phyloP scores from a whole-genome alignment of 2,329 filamentous ascomycete genomes.

The Escovopsis weberi region DNA sequence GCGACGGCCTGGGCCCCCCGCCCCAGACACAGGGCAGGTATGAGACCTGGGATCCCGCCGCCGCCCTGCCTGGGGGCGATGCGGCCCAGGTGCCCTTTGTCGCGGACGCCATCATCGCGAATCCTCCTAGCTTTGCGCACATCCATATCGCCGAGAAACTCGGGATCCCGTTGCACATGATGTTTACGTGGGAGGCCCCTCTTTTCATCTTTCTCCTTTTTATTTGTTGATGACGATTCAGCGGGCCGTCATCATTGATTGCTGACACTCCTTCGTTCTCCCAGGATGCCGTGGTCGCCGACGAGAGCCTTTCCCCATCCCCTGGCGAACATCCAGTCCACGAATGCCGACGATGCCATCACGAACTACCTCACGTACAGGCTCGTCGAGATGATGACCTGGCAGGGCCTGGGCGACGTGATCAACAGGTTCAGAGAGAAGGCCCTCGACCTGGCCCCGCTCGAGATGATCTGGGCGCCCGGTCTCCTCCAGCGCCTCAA shows the following conservation, averaged over 20 bases:
- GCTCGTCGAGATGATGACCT: conserved; percentile 80
- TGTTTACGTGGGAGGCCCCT: conserved; percentile 60
- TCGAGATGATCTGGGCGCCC: conserved; percentile 72
- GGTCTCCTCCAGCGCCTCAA: conserved; percentile 61
- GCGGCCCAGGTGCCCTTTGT: conserved; percentile 50
- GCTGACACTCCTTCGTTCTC: conserved; percentile 29
- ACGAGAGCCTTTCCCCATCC: conserved; percentile 79
- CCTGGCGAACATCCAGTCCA: conserved; percentile 64
- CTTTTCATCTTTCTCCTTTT: no score
- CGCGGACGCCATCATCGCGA: conserved; percentile 68
- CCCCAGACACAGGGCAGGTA: conserved; percentile 31
- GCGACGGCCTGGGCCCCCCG: conserved; percentile 45
- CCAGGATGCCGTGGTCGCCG: conserved; percentile 83
- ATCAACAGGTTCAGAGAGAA: conserved; percentile 77
- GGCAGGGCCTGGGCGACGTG: conserved; percentile 81
- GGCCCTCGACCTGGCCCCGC: conserved; percentile 57
- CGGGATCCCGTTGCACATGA: conserved; percentile 63
- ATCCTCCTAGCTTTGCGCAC: conserved; percentile 64
- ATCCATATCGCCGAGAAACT: conserved; percentile 63
- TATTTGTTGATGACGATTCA: no score
- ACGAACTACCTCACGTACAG: conserved; percentile 76
- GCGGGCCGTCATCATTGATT: background rate
- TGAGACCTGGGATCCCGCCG: conserved; percentile 27
- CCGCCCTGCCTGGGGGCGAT: conserved; percentile 23
- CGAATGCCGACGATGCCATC: conserved; percentile 60